Evolutionary conservation across 306 rosid species (phyloP), one percentile per base, ranked within the genome.

Genomic region (Dryas drummondii): DNA sequence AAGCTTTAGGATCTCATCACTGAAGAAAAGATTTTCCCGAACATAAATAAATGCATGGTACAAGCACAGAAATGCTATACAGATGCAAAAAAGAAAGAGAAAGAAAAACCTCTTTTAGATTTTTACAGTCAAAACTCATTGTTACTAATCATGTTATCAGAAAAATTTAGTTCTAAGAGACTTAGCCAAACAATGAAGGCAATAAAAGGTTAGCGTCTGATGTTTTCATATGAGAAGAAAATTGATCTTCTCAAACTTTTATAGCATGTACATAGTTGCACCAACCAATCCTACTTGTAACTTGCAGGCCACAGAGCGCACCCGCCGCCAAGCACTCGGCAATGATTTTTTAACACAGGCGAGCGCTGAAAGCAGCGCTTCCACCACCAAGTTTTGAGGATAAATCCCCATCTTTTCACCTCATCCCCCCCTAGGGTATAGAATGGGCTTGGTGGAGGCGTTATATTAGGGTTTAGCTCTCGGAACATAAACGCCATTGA

Each of bases 271-370:
- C 37, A 32, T 45, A 19, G 47, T 17, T 74, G 52, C 76, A 76
- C 50, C 75, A 77, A 84, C 44, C 50, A 72, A 63, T 42, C 27
- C 46, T 40, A 68, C 71, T 16, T 46, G 58, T 51, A 45, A 40
- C 37, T 32, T 32, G 37, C 37, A 22, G 22, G 22, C 22, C 22
- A 22, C 22, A 22, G 22, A 22, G 22, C 22, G 22, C 22, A 22
- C 22, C 22, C 22, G 22, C 22, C 22, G 22, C 22, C 22, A 22
- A 22, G 22, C 22, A 22, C 22, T 22, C 22, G 22, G 22, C 22
- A 22, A 22, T 22, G 22, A 22, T 22, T 22, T 22, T 22, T 22
- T 22, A 22, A 22, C 22, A 22, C 22, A 22, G 22, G 22, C 22
- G 22, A 22, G 22, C 22, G 22, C 22, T 22, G 22, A 22, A 22